A percentile compares a stretch with the other conserved stretches of the same genome.
phyloP scores from a whole-genome alignment of 2,329 filamentous ascomycete species.

The Trichoderma sp. region DNA sequence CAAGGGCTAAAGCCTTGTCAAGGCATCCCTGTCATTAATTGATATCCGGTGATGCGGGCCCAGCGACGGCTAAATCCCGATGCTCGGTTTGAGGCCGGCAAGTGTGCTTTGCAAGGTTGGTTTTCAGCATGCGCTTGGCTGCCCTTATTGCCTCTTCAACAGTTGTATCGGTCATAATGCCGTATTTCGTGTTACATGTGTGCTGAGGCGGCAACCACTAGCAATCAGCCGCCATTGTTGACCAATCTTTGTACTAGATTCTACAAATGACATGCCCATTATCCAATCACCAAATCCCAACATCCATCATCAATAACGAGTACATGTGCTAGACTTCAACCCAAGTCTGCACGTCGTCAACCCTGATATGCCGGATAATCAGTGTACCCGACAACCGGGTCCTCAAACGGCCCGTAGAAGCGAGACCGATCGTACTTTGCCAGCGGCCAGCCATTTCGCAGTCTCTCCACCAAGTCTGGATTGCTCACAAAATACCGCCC shows the following conservation, averaged over 20 bases:
- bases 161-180: background rate
- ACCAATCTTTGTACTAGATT: background rate
- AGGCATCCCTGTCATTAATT: background rate
- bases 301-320: background rate
- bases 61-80: background rate
- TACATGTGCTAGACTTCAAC: background rate
- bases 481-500: constrained; percentile 52
- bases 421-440: constrained; percentile 46
- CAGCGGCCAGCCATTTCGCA: constrained; percentile 44
- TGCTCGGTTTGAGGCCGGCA: background rate
- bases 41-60: background rate
- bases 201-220: background rate
- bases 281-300: background rate
- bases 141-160: background rate
- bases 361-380: constrained; percentile 36
- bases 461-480: constrained; percentile 49
- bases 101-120: background rate
- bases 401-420: constrained; percentile 47
- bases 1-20: background rate
- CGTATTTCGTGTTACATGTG: background rate
- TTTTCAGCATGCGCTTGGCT: background rate
- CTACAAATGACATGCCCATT: background rate
- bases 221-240: background rate
- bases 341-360: background rate
- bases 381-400: constrained; percentile 39